Evolutionary conservation across 2,329 filamentous ascomycete genomes (phyloP).

Genomic region (Cordyceps tenuipes): DNA sequence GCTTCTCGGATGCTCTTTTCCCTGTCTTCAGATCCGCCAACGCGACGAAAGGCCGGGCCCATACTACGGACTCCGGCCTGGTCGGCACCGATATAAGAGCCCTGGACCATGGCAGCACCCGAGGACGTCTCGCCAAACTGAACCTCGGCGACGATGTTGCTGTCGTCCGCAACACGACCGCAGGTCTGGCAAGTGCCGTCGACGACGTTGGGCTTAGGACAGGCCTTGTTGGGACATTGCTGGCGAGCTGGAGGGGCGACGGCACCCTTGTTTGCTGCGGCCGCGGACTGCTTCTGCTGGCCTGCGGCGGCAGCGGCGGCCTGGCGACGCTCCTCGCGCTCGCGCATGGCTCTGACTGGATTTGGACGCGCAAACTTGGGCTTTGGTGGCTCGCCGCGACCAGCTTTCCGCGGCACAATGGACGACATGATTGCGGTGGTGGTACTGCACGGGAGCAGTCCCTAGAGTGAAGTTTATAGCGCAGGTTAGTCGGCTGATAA

Average conservation of each 20-base stretch:
- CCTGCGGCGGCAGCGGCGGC: constrained; percentile 23
- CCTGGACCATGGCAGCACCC: constrained; percentile 84
- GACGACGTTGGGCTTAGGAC: constrained; percentile 52
- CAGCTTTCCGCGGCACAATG: constrained; percentile 32
- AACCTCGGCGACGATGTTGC: constrained; percentile 86
- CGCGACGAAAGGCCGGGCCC: constrained; percentile 52
- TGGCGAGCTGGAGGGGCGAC: constrained; percentile 28
- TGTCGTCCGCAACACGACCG: constrained; percentile 74
- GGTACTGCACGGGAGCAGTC: background rate
- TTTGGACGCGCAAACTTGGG: constrained; percentile 38
- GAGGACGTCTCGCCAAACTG: constrained; percentile 81
- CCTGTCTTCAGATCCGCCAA: constrained; percentile 49
- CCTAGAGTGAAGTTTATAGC: background rate
- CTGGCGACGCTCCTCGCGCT: constrained; percentile 39
- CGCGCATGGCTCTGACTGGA: constrained; percentile 42
- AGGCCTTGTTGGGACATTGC: constrained; percentile 51
- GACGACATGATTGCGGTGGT: constrained; percentile 33
- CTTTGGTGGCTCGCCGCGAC: constrained; percentile 23
- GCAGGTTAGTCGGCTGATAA: background rate
- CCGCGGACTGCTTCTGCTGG: constrained; percentile 21
- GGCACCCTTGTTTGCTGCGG: constrained; percentile 22
- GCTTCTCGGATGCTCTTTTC: constrained; percentile 54
- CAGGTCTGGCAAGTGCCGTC: constrained; percentile 73
- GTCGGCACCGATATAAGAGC: constrained; percentile 77
- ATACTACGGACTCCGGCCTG: constrained; percentile 69